phyloP scores from a whole-genome alignment of 257 asterid species.

The Nicotiana paniculata region DNA sequence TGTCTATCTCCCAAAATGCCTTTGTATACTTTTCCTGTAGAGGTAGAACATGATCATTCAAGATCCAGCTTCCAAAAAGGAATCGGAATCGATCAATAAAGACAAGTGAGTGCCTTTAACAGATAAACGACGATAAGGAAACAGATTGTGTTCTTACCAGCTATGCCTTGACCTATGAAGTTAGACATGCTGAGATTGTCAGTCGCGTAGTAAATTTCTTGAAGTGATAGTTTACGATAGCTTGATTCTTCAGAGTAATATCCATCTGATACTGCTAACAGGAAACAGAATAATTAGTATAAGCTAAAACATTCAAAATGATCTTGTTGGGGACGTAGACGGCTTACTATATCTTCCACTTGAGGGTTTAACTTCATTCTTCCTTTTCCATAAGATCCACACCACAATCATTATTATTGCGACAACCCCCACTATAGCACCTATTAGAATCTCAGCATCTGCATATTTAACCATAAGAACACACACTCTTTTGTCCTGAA shows the following conservation, averaged over 20 bases:
- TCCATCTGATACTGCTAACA: constrained; percentile 18
- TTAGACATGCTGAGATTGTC: constrained; percentile 51
- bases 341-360: constrained; percentile 25
- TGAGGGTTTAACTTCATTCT: constrained; percentile 14
- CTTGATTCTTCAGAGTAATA: constrained; percentile 30
- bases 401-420: constrained; percentile 14
- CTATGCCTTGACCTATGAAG: constrained; percentile 80
- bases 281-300: not conserved
- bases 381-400: constrained; percentile 25
- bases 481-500: not conserved
- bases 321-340: not conserved
- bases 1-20: constrained; percentile 47
- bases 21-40: constrained; percentile 65
- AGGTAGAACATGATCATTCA: constrained; percentile 10
- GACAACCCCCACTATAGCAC: constrained; percentile 33
- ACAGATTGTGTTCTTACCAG: constrained; percentile 34
- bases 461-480: constrained; percentile 9
- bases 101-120: not conserved
- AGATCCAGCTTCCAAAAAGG: not conserved
- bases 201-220: constrained; percentile 49
- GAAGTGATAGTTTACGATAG: constrained; percentile 31
- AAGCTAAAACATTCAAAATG: not conserved
- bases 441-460: constrained; percentile 40
- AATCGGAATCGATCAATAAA: not conserved
- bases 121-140: not conserved